Base-by-base conservation (phyloP, 2,329 filamentous ascomycete genomes). In the Aspergillus sp. region DNA sequence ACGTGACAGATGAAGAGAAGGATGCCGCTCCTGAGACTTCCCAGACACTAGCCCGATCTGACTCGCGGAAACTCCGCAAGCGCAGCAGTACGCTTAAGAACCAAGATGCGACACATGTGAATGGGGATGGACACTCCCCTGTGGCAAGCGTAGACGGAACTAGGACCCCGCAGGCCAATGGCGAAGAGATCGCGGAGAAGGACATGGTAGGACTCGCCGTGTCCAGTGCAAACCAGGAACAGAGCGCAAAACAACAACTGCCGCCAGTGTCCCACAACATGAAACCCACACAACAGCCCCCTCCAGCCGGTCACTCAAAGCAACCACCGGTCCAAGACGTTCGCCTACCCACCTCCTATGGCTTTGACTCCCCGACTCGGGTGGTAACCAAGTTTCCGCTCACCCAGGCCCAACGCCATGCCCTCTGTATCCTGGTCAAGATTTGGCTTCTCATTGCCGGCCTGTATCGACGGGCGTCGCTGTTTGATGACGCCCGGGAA, bases 371-470 rank as follows among this genome's bases (percentile, higher is more conserved):
- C 11, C 71, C 70, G 1, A 71, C 72, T 14, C 59, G 70, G 63
- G 58, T 74, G 58, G 45, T 79, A 25, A 78, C 80, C 38, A 76
- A 75, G 48, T 81, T 83, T 52, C 73, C 79, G 2, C 69, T 73
- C 17, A 56, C 76, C 7, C 78, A 82, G 55, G 76, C 78, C 46
- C 77, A 81, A 47, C 79, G 79, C 49, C 81, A 84, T 53, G 80
- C 78, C 14, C 73, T 84, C 11, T 77, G 77, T 4, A 66, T 86
- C 10, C 72, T 99, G 14, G 77, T 91, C 17, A 88, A 87, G 59
- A 86, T 97, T 29, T 99, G 94, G 94, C 78, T 97, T 7, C 88
- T 94, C 67, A 91, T 97, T 56, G 88, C 91, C 2, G 88, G 88
- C 0, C 86, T 97, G 58, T 99, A 97, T 67, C 84, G 91, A 23